A percentile compares a stretch with the other conserved stretches of the same genome.
These are phyloP conservation scores for Phaeophleospora eucalypticola DNA, from an alignment of 2,329 filamentous ascomycete genomes.

Conservation along the genomic window DNA sequence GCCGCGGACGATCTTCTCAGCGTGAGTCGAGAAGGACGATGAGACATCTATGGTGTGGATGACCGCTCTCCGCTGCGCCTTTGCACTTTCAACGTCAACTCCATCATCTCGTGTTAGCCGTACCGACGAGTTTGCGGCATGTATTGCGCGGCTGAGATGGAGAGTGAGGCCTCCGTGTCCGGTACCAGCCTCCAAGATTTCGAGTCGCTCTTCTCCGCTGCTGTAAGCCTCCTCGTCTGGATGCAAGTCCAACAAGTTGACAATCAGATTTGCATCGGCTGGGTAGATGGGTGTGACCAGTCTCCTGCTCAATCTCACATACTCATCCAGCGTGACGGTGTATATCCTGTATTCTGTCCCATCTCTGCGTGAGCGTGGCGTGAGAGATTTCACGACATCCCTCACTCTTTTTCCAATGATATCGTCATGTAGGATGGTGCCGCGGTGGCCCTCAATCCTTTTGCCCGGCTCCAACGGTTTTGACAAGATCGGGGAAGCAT, in stretches of 20 bases:
- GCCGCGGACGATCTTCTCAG: slow-evolving; percentile 59
- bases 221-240: slow-evolving; percentile 33
- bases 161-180: slow-evolving; percentile 78
- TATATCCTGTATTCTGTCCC: slow-evolving; percentile 54
- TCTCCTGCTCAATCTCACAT: slow-evolving; percentile 63
- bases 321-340: slow-evolving; percentile 67
- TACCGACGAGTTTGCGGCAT: slow-evolving; percentile 61
- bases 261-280: slow-evolving; percentile 69
- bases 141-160: slow-evolving; percentile 69
- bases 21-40: slow-evolving; percentile 58
- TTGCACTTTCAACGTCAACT: slow-evolving; percentile 20
- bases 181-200: slow-evolving; percentile 80
- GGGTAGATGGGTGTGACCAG: slow-evolving; percentile 78
- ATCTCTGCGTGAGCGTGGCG: slow-evolving; percentile 25
- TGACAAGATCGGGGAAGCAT: slow-evolving; percentile 37
- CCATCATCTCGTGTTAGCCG: slow-evolving; percentile 32
- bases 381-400: slow-evolving; percentile 54
- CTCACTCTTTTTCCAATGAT: slow-evolving; percentile 62
- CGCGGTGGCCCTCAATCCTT: slow-evolving; percentile 43
- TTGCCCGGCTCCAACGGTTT: slow-evolving; percentile 35
- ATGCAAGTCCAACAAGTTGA: slow-evolving; percentile 72
- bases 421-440: slow-evolving; percentile 48
- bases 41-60: slow-evolving; percentile 70
- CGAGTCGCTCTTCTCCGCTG: slow-evolving; percentile 46
- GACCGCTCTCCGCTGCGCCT: slow-evolving; percentile 56